Conservation (phyloP, 495 filamentous ascomycete species). For the Xylaria flabelliformis region DNA sequence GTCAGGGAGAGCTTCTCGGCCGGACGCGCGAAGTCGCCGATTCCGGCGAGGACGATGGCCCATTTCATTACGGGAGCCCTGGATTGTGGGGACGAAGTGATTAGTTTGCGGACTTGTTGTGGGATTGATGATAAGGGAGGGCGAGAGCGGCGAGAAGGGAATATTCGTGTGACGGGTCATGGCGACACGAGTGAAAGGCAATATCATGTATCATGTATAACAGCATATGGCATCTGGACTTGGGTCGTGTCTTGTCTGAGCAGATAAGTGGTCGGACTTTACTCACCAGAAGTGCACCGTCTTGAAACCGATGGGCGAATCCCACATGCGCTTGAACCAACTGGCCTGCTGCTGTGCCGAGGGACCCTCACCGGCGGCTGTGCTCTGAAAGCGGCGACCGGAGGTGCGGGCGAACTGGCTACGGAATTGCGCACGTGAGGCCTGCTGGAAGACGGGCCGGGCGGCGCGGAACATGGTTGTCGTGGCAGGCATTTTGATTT, state of each 20-base stretch:
- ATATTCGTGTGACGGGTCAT: neutral
- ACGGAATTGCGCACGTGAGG: slow-evolving; percentile 54
- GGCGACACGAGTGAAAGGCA: neutral
- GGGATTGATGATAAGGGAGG: neutral
- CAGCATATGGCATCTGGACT: neutral
- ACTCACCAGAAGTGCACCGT: slow-evolving; percentile 96
- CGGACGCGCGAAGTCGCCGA: slow-evolving; percentile 91
- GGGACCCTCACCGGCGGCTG: slow-evolving; percentile 48
- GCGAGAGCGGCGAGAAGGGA: neutral
- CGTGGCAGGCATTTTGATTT: slow-evolving; percentile 42
- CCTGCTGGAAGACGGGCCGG: slow-evolving; percentile 51
- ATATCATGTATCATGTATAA: neutral
- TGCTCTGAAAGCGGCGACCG: slow-evolving; percentile 71
- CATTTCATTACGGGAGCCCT: slow-evolving; percentile 99
- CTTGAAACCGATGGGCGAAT: slow-evolving; percentile 86
- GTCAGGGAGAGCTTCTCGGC: slow-evolving; percentile 88
- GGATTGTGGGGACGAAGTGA: neutral
- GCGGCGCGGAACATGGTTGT: slow-evolving; percentile 58
- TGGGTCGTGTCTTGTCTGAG: neutral
- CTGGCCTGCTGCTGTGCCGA: slow-evolving; percentile 60
- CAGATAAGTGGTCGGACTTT: neutral
- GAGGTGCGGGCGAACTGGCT: slow-evolving; percentile 53
- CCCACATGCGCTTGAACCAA: slow-evolving; percentile 77
- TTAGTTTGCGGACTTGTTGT: neutral
- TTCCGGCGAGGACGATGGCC: slow-evolving; percentile 87